Evolutionary conservation across 179 eudicot genomes (phyloP), one percentile per base, ranked within the genome.

Genomic region (Amaranthus tricolor): DNA sequence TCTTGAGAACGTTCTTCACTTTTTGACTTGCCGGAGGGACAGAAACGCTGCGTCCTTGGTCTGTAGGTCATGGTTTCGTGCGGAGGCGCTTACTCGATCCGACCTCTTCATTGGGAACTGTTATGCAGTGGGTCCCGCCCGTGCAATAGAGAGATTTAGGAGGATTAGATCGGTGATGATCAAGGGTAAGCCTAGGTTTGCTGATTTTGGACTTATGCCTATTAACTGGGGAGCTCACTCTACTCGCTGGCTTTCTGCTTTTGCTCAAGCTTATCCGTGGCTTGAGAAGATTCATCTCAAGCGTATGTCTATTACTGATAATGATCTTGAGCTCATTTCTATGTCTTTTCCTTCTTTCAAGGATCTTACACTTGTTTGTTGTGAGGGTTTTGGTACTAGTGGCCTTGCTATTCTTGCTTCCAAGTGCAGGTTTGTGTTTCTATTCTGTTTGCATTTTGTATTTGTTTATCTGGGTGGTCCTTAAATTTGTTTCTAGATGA

Each of bases 171-270:
- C 91, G 55, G 89, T 84, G 57, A 72, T 78, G 2, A 15, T 92
- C 0, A 92, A 92, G 55, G 97, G 97, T 0, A 87, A 86, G 77
- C 97, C 97, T 0, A 71, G 97, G 79, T 92, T 92, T 56, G 88
- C 95, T 5, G 97, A 92, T 44, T 92, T 92, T 62, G 84, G 88
- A 31, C 82, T 92, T 7, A 84, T 88, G 85, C 95, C 91, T 1
- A 64, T 70, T 0, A 63, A 73, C 16, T 92, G 97, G 97, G 97
- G 97, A 0, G 91, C 91, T 5, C 80, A 82, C 74, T 85, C 87
- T 9, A 24, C 56, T 2, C 85, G 82, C 0, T 92, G 97, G 97
- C 59, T 82, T 0, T 0, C 43, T 1, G 81, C 84, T 3, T 82
- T 92, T 62, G 88, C 66, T 0, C 57, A 64, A 0, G 57, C 82